Conservation (phyloP, 139 green algal genomes). For the Raphidocelis subcapitata region DNA sequence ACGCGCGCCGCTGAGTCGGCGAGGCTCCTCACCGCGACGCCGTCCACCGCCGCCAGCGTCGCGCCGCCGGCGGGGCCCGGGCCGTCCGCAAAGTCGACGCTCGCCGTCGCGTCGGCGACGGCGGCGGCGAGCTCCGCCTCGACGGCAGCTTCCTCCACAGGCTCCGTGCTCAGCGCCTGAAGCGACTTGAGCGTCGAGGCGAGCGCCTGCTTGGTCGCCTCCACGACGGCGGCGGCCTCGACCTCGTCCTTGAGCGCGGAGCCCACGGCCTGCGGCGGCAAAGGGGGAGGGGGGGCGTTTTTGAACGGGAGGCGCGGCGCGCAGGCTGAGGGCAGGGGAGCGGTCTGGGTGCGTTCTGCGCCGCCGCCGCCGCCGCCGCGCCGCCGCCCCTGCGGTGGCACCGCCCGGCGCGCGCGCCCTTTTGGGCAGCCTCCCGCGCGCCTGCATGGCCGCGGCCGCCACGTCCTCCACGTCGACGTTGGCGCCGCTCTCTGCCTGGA, state of each 20-base stretch:
- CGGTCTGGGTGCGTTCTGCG: neutral
- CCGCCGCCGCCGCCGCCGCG: no score
- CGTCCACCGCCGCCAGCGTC: no score
- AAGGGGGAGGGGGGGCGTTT: no score
- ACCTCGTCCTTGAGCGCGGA: conserved; percentile 81
- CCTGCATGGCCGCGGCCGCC: neutral
- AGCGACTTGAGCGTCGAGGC: conserved; percentile 65
- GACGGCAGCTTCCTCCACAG: no score
- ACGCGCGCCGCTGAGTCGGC: neutral
- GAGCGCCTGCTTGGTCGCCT: conserved; percentile 62
- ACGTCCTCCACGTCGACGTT: conserved; percentile 27
- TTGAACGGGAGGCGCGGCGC: conserved; percentile 38
- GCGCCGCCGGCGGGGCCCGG: no score
- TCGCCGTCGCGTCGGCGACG: neutral
- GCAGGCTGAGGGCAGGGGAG: neutral
- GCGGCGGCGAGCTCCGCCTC: no score
- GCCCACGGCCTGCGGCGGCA: conserved; percentile 81
- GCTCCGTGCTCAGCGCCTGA: conserved; percentile 8
- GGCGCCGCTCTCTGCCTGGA: conserved; percentile 18
- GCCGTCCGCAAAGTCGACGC: conserved; percentile 11
- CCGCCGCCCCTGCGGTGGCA: neutral
- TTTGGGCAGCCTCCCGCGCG: conserved; percentile 42
- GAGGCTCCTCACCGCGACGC: neutral
- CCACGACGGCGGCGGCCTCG: conserved; percentile 55
- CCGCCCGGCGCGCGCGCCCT: neutral